Evolutionary conservation across 352 stramenopile genomes (phyloP), one percentile per base, ranked within the genome.

Genomic region (Pythium grandisporangium): DNA sequence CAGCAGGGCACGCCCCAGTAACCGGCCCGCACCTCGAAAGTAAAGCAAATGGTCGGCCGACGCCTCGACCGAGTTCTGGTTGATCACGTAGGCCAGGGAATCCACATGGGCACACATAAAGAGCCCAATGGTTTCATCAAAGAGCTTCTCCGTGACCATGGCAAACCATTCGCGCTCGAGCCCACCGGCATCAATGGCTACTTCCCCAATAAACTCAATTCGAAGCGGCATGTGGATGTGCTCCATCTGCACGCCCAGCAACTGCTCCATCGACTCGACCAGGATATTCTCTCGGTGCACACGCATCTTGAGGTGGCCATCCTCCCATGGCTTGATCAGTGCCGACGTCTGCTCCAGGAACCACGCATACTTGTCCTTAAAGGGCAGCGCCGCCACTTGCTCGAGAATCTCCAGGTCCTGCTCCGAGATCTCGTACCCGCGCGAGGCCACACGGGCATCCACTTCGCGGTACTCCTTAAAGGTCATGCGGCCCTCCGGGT

Each of bases 21-120:
- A 66, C 6, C 95, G 75, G 2, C 93, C 95, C 0, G 95, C 75
- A 45, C 97, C 96, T 38, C 95, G 89, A 63, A 98, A 99, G 67
- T 98, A 98, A n/a, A 96, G 65, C 47, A 99, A 56, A 58, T 99
- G 95, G 53, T 98, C 80, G 1, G 95, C 91, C 48, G 74, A 87
- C 1, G 76, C 76, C 41, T 90, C 71, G 8, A 84, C 63, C 16
- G 75, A 87, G 58, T 88, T 88, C 12, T 73, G 66, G 58, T 90
- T 88, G 51, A 92, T 86, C 41, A 84, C 72, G 43, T 87, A 92
- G 37, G 70, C 70, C 14, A 85, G 48, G 17, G 78, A 87, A 43
- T 89, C 75, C 8, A 85, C 75, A 58, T 87, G 75, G 4, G 73
- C 72, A 42, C 72, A 86, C 73, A 84, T 84, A 51, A 95, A 96